These are phyloP conservation scores for Epichloe sp. DNA, from an alignment of 2,329 filamentous ascomycete species.

Conservation along the genomic window DNA sequence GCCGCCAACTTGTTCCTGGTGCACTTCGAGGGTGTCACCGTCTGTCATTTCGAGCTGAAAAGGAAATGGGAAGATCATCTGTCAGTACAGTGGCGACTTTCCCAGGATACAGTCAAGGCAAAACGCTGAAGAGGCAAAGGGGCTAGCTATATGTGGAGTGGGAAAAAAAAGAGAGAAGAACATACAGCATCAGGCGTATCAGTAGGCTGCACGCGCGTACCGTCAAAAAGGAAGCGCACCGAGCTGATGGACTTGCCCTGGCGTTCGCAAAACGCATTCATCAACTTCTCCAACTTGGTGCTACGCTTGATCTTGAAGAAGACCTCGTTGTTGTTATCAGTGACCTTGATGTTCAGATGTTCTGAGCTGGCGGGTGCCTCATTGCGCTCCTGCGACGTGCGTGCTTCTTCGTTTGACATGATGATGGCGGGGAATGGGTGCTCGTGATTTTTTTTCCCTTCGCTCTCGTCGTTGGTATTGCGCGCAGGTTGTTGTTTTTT, in stretches of 20 bases:
- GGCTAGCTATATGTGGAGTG: neutral
- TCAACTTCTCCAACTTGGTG: slow-evolving; percentile 91
- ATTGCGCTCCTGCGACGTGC: slow-evolving; percentile 33
- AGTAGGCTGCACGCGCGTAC: slow-evolving; percentile 75
- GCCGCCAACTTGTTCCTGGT: slow-evolving; percentile 95
- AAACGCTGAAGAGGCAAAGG: neutral
- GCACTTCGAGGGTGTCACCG: slow-evolving; percentile 90
- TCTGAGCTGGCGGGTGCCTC: slow-evolving; percentile 44
- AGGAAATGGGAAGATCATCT: neutral
- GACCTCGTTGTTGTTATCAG: slow-evolving; percentile 98
- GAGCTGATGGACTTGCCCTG: slow-evolving; percentile 78
- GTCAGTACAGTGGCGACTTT: neutral
- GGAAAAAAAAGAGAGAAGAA: slow-evolving; percentile 13
- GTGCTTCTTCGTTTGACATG: slow-evolving; percentile 35
- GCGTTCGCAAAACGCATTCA: slow-evolving; percentile 94
- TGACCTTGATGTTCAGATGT: slow-evolving; percentile 98
- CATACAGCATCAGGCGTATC: slow-evolving; percentile 89
- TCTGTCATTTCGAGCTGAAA: slow-evolving; percentile 87
- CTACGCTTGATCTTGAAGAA: slow-evolving; percentile 99
- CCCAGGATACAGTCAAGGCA: neutral
- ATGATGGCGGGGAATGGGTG: neutral
- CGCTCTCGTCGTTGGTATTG: neutral
- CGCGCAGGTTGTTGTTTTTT: neutral
- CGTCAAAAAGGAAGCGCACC: slow-evolving; percentile 92
- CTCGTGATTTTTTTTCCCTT: neutral